These are phyloP conservation scores for Ascocoryne sarcoides DNA, from an alignment of 2,329 filamentous ascomycete species.

Conservation along the genomic window DNA sequence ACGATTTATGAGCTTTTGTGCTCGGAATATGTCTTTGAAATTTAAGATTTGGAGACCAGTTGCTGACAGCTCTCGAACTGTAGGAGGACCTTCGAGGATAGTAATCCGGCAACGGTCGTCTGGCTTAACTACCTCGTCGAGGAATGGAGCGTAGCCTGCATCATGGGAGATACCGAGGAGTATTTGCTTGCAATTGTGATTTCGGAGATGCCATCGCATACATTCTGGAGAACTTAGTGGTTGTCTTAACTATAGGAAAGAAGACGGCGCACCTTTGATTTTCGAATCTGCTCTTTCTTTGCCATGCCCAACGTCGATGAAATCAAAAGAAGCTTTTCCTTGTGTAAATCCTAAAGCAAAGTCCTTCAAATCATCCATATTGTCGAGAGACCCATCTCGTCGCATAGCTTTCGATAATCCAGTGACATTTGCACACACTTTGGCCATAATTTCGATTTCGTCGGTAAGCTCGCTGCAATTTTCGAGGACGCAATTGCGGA, in stretches of 20 bases:
- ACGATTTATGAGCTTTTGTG: conserved; percentile 40
- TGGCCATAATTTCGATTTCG: conserved; percentile 46
- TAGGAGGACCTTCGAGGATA: conserved; percentile 45
- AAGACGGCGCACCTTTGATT: conserved; percentile 41
- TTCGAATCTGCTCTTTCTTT: conserved; percentile 53
- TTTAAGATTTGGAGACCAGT: conserved; percentile 40
- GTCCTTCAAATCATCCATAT: conserved; percentile 40
- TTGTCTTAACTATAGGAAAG: background rate
- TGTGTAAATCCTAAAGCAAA: conserved; percentile 54
- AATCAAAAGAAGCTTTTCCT: conserved; percentile 50
- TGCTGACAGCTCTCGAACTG: conserved; percentile 39
- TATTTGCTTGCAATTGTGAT: conserved; percentile 53
- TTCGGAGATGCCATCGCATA: conserved; percentile 48
- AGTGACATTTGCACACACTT: conserved; percentile 46
- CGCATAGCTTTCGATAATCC: conserved; percentile 43
- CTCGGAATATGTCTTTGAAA: conserved; percentile 44
- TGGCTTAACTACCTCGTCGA: conserved; percentile 42
- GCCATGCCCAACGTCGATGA: conserved; percentile 51
- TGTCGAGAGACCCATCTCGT: conserved; percentile 38
- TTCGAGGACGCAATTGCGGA: conserved; percentile 40
- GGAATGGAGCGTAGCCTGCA: conserved; percentile 48
- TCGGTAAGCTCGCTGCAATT: conserved; percentile 37
- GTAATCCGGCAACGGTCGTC: conserved; percentile 40
- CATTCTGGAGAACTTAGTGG: conserved; percentile 21
- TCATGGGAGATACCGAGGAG: conserved; percentile 55